Percentiles rank a stretch among this genome's conserved stretches.
phyloP scores from a whole-genome alignment of 306 rosid species.

The Arachis stenosperma region DNA sequence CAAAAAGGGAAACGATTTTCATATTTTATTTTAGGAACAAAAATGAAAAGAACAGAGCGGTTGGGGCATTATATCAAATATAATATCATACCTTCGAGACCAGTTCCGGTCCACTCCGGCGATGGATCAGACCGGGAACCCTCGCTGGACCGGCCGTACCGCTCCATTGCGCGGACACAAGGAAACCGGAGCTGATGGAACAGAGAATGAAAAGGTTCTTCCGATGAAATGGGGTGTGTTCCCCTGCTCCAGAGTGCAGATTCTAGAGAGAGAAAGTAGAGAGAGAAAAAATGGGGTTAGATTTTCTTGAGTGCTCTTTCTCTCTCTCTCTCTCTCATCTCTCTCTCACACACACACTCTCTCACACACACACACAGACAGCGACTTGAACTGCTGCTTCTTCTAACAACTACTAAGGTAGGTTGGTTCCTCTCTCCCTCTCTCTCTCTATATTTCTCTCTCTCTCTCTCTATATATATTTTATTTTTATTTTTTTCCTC shows the following conservation, averaged over 20 bases:
- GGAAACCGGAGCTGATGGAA: slow-evolving; percentile 43
- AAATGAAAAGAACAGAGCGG: slow-evolving; percentile 38
- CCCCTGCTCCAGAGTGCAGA: slow-evolving; percentile 25
- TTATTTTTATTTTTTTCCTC: slow-evolving; percentile 15
- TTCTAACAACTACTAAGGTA: background rate
- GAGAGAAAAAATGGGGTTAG: slow-evolving; percentile 38
- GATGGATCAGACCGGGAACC: slow-evolving; percentile 87
- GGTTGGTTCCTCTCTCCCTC: background rate
- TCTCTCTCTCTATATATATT: slow-evolving; percentile 10
- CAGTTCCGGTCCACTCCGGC: slow-evolving; percentile 71
- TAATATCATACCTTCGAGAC: slow-evolving; percentile 59
- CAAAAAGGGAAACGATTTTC: slow-evolving; percentile 11
- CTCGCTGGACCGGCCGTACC: slow-evolving; percentile 70
- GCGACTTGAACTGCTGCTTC: slow-evolving; percentile 33
- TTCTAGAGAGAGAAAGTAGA: slow-evolving; percentile 37
- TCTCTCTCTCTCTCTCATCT: slow-evolving; percentile 39
- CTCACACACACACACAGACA: slow-evolving; percentile 24
- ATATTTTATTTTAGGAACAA: background rate
- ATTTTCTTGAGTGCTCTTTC: slow-evolving; percentile 40
- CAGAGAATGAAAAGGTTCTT: slow-evolving; percentile 46
- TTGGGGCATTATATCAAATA: too few species aligned
- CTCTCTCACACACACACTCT: background rate
- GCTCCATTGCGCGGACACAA: slow-evolving; percentile 74
- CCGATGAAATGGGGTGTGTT: slow-evolving; percentile 67
- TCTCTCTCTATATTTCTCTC: slow-evolving; percentile 12